Evolutionary conservation across 371 early-diverging fungal species (phyloP).

Genomic region (Mucor velutinosus): DNA sequence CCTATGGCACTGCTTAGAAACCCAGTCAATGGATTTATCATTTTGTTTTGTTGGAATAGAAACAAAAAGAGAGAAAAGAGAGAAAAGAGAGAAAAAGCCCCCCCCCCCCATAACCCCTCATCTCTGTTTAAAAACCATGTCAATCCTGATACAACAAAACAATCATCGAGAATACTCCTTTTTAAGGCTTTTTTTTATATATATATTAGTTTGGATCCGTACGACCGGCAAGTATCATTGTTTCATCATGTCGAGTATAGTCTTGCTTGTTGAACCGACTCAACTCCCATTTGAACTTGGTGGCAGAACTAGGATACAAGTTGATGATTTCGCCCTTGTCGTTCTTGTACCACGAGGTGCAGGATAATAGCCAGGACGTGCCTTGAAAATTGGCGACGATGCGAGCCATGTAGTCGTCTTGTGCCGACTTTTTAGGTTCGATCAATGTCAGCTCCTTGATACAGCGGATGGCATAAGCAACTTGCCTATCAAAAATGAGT

Average conservation of each 20-base stretch:
- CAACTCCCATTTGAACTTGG: conserved; percentile 4
- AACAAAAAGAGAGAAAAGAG: conserved; percentile 8
- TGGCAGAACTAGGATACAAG: conserved; percentile 3
- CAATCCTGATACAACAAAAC: background rate
- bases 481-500: conserved; percentile 10
- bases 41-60: background rate
- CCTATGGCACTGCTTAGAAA: conserved; percentile 45
- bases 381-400: conserved; percentile 31
- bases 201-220: background rate
- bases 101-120: background rate
- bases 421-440: conserved; percentile 21
- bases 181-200: background rate
- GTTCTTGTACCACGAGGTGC: conserved; percentile 48
- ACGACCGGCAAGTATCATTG: background rate
- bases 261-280: background rate
- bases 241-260: background rate
- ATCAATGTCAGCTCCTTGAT: conserved; percentile 7
- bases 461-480: conserved; percentile 9
- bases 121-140: background rate
- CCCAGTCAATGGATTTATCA: conserved; percentile 30
- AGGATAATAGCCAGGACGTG: conserved; percentile 39
- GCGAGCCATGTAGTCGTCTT: conserved; percentile 20
- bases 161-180: background rate
- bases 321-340: conserved; percentile 22
- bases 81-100: background rate